Evolutionary conservation across 1,139 yeast genomes (phyloP).

Genomic region (Protomyces lactucae-debilis): DNA sequence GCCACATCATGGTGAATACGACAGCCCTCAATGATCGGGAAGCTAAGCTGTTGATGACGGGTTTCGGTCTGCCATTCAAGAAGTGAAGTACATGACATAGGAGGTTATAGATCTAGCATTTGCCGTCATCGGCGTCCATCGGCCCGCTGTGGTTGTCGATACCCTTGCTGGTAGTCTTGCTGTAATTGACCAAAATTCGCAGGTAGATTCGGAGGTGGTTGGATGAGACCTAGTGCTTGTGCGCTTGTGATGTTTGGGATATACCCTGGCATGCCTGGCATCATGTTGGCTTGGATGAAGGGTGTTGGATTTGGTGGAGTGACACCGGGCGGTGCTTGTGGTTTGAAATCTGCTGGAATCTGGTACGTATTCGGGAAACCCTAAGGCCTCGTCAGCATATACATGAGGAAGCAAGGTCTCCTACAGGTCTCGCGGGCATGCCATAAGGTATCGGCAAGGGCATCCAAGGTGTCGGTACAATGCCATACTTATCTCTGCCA

Average conservation of each 20-base stretch:
- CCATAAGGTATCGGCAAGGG: slow-evolving; percentile 35
- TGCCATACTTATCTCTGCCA: slow-evolving; percentile 32
- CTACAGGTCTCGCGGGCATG: slow-evolving; percentile 28
- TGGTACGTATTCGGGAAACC: slow-evolving; percentile 16
- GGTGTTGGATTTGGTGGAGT: slow-evolving; percentile 29
- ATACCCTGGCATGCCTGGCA: slow-evolving; percentile 5
- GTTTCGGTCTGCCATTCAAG: slow-evolving; percentile 75
- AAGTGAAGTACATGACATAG: background rate
- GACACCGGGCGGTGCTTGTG: slow-evolving; percentile 28
- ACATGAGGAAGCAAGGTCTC: slow-evolving; percentile 17
- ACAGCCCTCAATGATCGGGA: slow-evolving; percentile 86
- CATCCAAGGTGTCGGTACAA: slow-evolving; percentile 33
- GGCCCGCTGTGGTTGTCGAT: slow-evolving; percentile 1
- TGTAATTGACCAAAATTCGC: slow-evolving; percentile 26
- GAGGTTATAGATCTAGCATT: too few relatives aligned
- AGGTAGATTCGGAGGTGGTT: slow-evolving; percentile 21
- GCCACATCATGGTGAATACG: slow-evolving; percentile 80
- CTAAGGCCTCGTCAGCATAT: slow-evolving; percentile 18
- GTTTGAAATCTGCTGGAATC: slow-evolving; percentile 5
- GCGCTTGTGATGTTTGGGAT: background rate
- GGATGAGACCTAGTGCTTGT: slow-evolving; percentile 3
- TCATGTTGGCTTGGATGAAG: slow-evolving; percentile 8
- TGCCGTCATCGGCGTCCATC: background rate
- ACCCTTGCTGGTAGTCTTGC: slow-evolving; percentile 17
- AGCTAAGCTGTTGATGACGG: slow-evolving; percentile 81